Conservation (phyloP, 805 yeast genomes). For the Metschnikowia dekortorum region DNA sequence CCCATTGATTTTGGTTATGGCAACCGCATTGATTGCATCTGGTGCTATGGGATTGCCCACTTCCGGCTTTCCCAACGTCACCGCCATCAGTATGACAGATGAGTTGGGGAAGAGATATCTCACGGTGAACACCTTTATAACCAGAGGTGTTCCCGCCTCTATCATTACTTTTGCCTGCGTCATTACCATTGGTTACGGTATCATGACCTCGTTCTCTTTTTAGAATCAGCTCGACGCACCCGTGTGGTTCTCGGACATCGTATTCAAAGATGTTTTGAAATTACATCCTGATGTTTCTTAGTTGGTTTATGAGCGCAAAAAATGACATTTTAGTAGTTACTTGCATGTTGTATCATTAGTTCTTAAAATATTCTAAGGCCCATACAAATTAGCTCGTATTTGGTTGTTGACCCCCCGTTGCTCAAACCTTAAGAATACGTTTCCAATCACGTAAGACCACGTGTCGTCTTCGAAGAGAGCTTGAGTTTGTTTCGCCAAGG, state of each 20-base stretch:
- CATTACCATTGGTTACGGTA: constrained; percentile 38
- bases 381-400: constrained; percentile 29
- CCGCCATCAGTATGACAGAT: constrained; percentile 41
- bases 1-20: constrained; percentile 38
- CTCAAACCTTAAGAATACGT: constrained; percentile 28
- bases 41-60: constrained; percentile 46
- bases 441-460: constrained; percentile 31
- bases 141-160: constrained; percentile 40
- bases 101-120: constrained; percentile 38
- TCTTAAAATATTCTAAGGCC: constrained; percentile 11
- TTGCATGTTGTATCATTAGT: constrained; percentile 2
- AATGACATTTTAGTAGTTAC: background rate
- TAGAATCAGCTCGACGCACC: background rate
- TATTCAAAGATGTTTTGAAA: too few species aligned
- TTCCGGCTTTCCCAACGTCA: constrained; percentile 42
- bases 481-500: constrained; percentile 23
- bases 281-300: background rate
- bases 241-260: background rate
- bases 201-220: constrained; percentile 23
- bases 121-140: constrained; percentile 39
- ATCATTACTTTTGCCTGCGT: constrained; percentile 33
- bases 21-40: constrained; percentile 37
- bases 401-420: constrained; percentile 26
- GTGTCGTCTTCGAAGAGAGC: constrained; percentile 24
- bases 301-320: background rate